phyloP scores from a whole-genome alignment of 352 stramenopile genomes.

The Phytopythium helicoides region DNA sequence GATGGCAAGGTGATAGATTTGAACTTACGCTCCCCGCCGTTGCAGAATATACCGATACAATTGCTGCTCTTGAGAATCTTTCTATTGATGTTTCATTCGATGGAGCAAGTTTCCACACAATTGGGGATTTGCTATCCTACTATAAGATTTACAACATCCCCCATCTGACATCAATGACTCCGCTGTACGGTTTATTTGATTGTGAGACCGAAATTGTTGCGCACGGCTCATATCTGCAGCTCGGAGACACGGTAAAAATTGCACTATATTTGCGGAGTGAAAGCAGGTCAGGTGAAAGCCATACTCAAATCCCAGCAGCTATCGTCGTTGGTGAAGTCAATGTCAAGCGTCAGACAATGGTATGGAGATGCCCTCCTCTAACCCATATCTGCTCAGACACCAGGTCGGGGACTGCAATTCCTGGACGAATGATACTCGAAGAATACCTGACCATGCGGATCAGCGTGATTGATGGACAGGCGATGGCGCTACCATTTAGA shows the following conservation, averaged over 20 bases:
- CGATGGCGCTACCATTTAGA: slow-evolving; percentile 39
- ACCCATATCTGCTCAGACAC: slow-evolving; percentile 10
- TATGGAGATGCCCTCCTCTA: slow-evolving; percentile 50
- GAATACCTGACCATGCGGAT: slow-evolving; percentile 50
- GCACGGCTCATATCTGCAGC: slow-evolving; percentile 33
- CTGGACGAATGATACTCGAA: slow-evolving; percentile 38
- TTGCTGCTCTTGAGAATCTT: slow-evolving; percentile 26
- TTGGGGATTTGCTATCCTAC: slow-evolving; percentile 44
- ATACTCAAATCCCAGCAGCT: slow-evolving; percentile 12
- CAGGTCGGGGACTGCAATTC: slow-evolving; percentile 4
- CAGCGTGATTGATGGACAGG: slow-evolving; percentile 52
- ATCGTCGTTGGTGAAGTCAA: slow-evolving; percentile 35
- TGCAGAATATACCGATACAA: slow-evolving; percentile 20
- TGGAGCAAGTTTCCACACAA: slow-evolving; percentile 33
- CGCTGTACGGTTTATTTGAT: slow-evolving; percentile 44
- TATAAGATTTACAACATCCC: slow-evolving; percentile 66
- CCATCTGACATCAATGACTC: slow-evolving; percentile 36
- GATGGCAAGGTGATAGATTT: slow-evolving; percentile 37
- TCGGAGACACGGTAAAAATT: slow-evolving; percentile 41
- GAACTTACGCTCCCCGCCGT: slow-evolving; percentile 47
- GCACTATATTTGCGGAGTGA: slow-evolving; percentile 30
- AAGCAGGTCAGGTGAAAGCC: slow-evolving; percentile 7
- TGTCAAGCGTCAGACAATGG: slow-evolving; percentile 41
- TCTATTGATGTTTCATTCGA: slow-evolving; percentile 63
- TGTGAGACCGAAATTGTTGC: slow-evolving; percentile 48